Base-by-base conservation (phyloP, 2,329 filamentous ascomycete species). In the Coniella lustricola region DNA sequence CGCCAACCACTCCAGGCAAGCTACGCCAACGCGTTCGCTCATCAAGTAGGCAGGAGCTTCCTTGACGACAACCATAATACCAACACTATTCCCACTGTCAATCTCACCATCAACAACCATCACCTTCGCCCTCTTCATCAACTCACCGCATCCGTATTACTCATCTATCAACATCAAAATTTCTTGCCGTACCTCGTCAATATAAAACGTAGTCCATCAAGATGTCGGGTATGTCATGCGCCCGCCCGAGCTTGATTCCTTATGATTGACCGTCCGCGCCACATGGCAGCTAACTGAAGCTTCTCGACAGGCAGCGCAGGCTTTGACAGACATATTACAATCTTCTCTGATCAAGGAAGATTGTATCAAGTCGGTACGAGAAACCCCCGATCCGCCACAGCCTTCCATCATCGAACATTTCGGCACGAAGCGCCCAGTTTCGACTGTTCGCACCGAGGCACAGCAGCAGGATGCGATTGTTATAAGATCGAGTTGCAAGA, bases 251-350 rank as follows among this genome's bases (percentile, higher is more conserved):
- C 48, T 49, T 40, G 54, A 37, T 52, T 56, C n/a, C 25, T 25
- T 34, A 38, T 29, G 34, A 21, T 20, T 29, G 10, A 20, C 36
- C 31, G 25, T 21, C 37, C 22, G n/a, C 13, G 29, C 46, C n/a
- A 40, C 34, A 33, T 54, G 14, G 31, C 16, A 31, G 54, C 63
- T 66, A 58, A 67, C 54, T 41, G 9, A 17, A 44, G 44, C 14
- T 46, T 50, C 58, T 50, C 22, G 55, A 61, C 62, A 89, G 85
- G 84, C 70, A 86, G 82, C 72, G 85, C 87, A 71, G 90, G 89
- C 65, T 97, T 94, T 74, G 93, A 98, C 73, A 83, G 93, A 77
- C 93, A 98, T 73, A 98, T 98, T 64, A 98, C 93, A 67, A 97
- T 98, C 78, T 98, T 98, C 76, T 96, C 93, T 54, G 93, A 98